Conservation (phyloP, 2,329 filamentous ascomycete genomes). For the Penicillium freii region DNA sequence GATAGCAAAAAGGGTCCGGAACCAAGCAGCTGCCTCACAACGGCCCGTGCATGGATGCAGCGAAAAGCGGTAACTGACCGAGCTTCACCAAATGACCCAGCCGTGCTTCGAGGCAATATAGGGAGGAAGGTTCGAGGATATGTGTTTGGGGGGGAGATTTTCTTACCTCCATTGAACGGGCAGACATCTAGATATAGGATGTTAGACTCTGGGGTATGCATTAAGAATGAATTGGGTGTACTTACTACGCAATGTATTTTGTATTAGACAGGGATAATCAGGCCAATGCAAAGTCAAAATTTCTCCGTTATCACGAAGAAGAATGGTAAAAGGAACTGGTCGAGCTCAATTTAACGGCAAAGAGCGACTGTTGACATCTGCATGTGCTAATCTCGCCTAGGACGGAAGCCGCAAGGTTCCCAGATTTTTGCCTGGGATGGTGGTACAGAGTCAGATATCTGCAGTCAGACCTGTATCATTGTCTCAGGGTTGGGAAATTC, state of each 20-base stretch:
- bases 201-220: neutral
- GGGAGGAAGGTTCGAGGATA: neutral
- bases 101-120: neutral
- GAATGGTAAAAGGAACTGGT: constrained; percentile 1
- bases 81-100: constrained; percentile 5
- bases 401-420: neutral
- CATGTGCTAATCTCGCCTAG: constrained; percentile 9
- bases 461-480: constrained; percentile 9
- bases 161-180: constrained; percentile 14
- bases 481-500: neutral
- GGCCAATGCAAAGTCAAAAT: neutral
- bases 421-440: neutral
- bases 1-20: constrained; percentile 6
- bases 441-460: constrained; percentile 6
- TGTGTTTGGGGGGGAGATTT: neutral
- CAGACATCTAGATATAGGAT: neutral
- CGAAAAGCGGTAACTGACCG: constrained; percentile 8
- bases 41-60: constrained; percentile 13
- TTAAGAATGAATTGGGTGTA: neutral
- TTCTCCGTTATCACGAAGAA: neutral
- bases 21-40: constrained; percentile 21
- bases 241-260: constrained; percentile 3
- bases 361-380: constrained; percentile 5
- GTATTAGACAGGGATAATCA: neutral
- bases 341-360: constrained; percentile 10